Conservation (phyloP, 2,329 filamentous ascomycete species). For the Fusarium buharicum region DNA sequence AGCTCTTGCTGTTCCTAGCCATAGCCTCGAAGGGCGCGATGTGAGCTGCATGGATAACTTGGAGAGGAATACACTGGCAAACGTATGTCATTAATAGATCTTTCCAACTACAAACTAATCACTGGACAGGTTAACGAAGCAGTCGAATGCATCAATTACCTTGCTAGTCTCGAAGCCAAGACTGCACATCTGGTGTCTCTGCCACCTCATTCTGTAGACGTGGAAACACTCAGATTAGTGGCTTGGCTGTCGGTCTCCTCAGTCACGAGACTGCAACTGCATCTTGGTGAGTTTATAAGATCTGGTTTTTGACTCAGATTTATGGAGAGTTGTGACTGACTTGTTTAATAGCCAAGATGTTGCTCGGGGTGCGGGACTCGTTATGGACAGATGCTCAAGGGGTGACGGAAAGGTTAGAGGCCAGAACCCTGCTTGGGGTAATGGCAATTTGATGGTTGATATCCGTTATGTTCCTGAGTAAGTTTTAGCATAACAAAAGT, state of each 20-base stretch:
- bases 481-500: no score
- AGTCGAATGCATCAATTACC: slow-evolving; percentile 19
- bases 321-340: background rate
- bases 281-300: slow-evolving; percentile 4
- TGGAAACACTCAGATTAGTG: slow-evolving; percentile 27
- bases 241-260: background rate
- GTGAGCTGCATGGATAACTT: slow-evolving; percentile 14
- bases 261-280: slow-evolving; percentile 2
- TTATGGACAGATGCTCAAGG: slow-evolving; percentile 16
- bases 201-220: slow-evolving; percentile 19
- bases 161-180: slow-evolving; percentile 17
- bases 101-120: background rate
- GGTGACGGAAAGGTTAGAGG: slow-evolving; percentile 22
- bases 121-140: slow-evolving; percentile 10
- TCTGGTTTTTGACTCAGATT: background rate
- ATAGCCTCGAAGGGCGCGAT: background rate
- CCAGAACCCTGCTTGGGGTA: slow-evolving; percentile 22
- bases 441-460: slow-evolving; percentile 18
- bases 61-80: background rate
- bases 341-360: slow-evolving; percentile 10
- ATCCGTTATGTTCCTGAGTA: slow-evolving; percentile 11
- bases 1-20: slow-evolving; percentile 4
- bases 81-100: no score
- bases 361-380: slow-evolving; percentile 15
- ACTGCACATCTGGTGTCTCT: slow-evolving; percentile 4